A percentile compares a stretch with the other conserved stretches of the same genome.
These are phyloP conservation scores for Boletellus ananas DNA, from an alignment of 768 basidiomycete genomes.

Conservation along the genomic window DNA sequence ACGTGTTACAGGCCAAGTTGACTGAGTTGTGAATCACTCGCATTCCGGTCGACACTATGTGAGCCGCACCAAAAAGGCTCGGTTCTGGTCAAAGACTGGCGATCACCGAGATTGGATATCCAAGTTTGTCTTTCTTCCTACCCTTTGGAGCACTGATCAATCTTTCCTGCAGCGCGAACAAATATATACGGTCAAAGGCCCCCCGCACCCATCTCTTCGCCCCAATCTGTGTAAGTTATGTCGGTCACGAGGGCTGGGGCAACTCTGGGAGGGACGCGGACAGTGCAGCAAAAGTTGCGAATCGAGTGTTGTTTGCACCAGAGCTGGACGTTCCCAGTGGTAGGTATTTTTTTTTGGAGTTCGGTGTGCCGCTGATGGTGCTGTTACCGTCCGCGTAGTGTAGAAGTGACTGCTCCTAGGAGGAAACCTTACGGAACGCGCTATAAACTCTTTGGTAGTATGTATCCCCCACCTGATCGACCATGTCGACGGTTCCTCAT, in stretches of 20 bases:
- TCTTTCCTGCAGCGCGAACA: conserved; percentile 51
- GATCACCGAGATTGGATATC: conserved; percentile 84
- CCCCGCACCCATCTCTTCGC: conserved; percentile 67
- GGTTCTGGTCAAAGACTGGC: conserved; percentile 88
- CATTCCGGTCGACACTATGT: conserved; percentile 78
- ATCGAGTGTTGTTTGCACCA: conserved; percentile 72
- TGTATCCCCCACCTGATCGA: neutral
- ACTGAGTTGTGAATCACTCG: conserved; percentile 84
- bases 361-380: too few species aligned
- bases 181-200: conserved; percentile 78
- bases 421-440: conserved; percentile 45
- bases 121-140: conserved; percentile 45
- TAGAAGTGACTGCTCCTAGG: conserved; percentile 60
- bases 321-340: conserved; percentile 75
- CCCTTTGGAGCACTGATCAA: neutral
- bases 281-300: conserved; percentile 80
- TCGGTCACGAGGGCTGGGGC: conserved; percentile 51
- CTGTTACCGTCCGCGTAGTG: too few species aligned
- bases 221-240: conserved; percentile 75
- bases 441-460: conserved; percentile 85
- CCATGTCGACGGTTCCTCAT: too few species aligned
- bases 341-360: conserved; percentile 22
- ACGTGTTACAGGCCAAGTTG: conserved; percentile 55
- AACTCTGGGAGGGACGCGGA: conserved; percentile 69
- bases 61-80: conserved; percentile 83